Conservation (phyloP, 495 filamentous ascomycete species). For the Neurospora sublineolata region DNA sequence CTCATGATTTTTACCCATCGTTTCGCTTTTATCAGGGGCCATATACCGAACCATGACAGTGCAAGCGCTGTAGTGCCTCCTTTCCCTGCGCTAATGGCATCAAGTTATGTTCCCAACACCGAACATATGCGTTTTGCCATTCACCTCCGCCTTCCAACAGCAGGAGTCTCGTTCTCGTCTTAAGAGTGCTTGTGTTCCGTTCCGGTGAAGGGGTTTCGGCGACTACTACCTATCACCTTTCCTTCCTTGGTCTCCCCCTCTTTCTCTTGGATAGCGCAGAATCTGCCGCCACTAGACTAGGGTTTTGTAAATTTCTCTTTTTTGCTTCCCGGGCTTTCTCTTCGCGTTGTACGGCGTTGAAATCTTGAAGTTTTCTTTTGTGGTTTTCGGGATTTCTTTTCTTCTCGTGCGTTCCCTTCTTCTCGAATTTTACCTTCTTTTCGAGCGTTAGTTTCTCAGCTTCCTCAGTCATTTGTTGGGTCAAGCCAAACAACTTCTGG, state of each 20-base stretch:
- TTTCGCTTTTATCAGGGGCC: background rate
- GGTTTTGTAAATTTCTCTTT: background rate
- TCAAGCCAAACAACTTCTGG: too few species aligned
- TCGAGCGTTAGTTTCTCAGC: background rate
- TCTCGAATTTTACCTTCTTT: too few species aligned
- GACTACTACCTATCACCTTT: background rate
- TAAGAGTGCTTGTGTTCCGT: background rate
- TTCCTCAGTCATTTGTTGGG: background rate
- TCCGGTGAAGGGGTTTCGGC: background rate
- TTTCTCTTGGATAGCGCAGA: background rate
- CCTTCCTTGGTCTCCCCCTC: background rate
- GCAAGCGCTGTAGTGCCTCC: background rate
- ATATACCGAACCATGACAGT: background rate
- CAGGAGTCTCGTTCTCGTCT: background rate
- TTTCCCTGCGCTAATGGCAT: background rate
- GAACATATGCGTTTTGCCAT: background rate
- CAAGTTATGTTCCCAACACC: background rate
- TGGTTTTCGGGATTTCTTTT: background rate
- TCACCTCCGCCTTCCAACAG: background rate
- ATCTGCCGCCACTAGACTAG: background rate
- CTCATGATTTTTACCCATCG: background rate
- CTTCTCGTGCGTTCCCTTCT: background rate
- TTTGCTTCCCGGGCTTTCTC: background rate
- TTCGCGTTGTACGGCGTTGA: background rate
- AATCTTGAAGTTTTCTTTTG: background rate